phyloP scores from a whole-genome alignment of 2,329 filamentous ascomycete genomes.

The Cladosporium sp. region DNA sequence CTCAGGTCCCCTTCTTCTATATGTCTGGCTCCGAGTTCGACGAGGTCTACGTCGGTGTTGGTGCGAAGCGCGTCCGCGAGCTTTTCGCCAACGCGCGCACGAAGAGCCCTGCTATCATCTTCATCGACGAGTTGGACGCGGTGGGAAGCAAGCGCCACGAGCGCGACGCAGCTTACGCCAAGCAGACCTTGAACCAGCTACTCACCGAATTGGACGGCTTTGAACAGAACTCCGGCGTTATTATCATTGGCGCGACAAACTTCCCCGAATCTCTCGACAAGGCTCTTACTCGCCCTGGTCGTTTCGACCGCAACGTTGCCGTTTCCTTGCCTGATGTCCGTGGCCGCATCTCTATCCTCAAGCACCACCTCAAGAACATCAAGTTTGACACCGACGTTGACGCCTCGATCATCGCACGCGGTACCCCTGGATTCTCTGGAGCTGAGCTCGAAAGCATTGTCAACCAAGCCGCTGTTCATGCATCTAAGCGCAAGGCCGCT shows the following conservation, averaged over 20 bases:
- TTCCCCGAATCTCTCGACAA: slow-evolving; percentile 92
- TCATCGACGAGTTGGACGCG: slow-evolving; percentile 90
- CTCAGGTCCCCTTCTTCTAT: slow-evolving; percentile 98
- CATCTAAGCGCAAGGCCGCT: slow-evolving; percentile 76
- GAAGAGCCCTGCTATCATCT: slow-evolving; percentile 89
- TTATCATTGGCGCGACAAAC: slow-evolving; percentile 94
- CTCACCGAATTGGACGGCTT: slow-evolving; percentile 96
- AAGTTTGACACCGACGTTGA: slow-evolving; percentile 76
- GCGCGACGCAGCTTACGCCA: slow-evolving; percentile 87
- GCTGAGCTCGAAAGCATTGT: slow-evolving; percentile 95
- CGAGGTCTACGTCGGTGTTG: slow-evolving; percentile 95
- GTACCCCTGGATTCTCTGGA: slow-evolving; percentile 86
- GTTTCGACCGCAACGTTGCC: slow-evolving; percentile 87
- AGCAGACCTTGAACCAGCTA: slow-evolving; percentile 95
- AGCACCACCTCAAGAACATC: slow-evolving; percentile 90
- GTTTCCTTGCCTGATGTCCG: slow-evolving; percentile 89
- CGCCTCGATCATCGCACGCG: slow-evolving; percentile 73
- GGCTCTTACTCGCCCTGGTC: slow-evolving; percentile 85
- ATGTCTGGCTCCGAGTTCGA: slow-evolving; percentile 99
- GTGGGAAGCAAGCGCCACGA: slow-evolving; percentile 92
- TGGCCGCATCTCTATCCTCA: slow-evolving; percentile 84
- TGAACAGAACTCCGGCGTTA: slow-evolving; percentile 87
- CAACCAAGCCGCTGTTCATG: slow-evolving; percentile 90
- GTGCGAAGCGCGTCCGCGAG: slow-evolving; percentile 91
- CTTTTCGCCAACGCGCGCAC: slow-evolving; percentile 75